Conservation (phyloP, 345 rosid genomes). For the Salix koriyanagi region DNA sequence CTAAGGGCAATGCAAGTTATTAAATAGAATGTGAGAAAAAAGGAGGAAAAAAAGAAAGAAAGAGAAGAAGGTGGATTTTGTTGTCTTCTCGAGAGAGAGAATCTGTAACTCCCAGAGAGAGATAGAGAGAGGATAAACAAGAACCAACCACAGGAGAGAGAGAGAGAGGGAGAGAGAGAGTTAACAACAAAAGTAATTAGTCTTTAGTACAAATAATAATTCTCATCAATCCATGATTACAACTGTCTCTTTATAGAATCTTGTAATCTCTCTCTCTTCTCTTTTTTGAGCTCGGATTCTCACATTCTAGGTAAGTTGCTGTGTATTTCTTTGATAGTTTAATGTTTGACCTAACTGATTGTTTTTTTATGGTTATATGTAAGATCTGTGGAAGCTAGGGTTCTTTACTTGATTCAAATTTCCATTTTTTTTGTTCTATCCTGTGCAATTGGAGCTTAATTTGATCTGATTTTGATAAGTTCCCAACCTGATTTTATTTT, state of each 20-base stretch:
- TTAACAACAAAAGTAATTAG: background rate
- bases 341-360: background rate
- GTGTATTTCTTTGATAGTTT: background rate
- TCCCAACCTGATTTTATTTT: background rate
- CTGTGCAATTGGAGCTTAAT: background rate
- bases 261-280: background rate
- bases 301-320: conserved; percentile 1
- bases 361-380: background rate
- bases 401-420: background rate
- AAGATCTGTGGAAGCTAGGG: conserved; percentile 8
- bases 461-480: background rate
- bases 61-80: background rate
- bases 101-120: background rate
- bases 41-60: too few relatives aligned
- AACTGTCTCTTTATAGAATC: background rate
- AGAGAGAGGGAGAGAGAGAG: background rate
- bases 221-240: background rate
- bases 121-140: background rate
- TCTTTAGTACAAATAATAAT: background rate
- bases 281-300: background rate
- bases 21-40: background rate
- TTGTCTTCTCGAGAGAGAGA: background rate
- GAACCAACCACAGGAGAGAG: too few relatives aligned
- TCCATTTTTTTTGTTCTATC: background rate
- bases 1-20: background rate